These are phyloP conservation scores for Podaxis sp. DNA, from an alignment of 768 basidiomycete genomes.

Conservation along the genomic window DNA sequence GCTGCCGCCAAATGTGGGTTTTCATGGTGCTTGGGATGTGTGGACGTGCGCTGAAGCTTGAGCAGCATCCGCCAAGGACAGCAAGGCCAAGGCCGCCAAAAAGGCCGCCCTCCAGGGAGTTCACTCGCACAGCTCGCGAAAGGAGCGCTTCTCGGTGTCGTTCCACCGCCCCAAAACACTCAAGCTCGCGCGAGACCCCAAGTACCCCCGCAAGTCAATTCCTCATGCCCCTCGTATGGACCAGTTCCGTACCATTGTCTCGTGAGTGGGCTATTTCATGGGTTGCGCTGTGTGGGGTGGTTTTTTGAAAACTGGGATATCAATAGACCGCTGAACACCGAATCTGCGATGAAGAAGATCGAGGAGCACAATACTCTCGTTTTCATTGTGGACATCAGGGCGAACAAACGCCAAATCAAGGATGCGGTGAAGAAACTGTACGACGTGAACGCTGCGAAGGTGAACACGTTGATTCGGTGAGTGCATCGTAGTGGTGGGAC, in stretches of 20 bases:
- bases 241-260: constrained; percentile 90
- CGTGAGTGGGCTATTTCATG: constrained; percentile 41
- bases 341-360: constrained; percentile 99
- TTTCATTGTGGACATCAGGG: constrained; percentile 91
- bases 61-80: constrained; percentile 38
- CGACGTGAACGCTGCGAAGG: constrained; percentile 92
- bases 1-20: constrained; percentile 43
- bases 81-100: constrained; percentile 91
- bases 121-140: constrained; percentile 70
- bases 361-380: constrained; percentile 99
- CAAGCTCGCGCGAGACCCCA: constrained; percentile 74
- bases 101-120: constrained; percentile 93
- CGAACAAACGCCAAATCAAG: constrained; percentile 99
- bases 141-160: constrained; percentile 78
- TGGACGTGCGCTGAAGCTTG: constrained; percentile 3
- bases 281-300: neutral
- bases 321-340: constrained; percentile 81
- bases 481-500: constrained; percentile 19
- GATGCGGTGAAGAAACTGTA: constrained; percentile 99
- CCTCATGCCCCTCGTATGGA: constrained; percentile 94
- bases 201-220: constrained; percentile 94
- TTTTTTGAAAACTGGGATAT: constrained; percentile 9
- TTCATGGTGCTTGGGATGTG: neutral
- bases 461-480: constrained; percentile 97
- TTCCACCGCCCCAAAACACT: constrained; percentile 98